These are phyloP conservation scores for Raffaelea albimanens DNA, from an alignment of 2,329 filamentous ascomycete genomes.

Conservation along the genomic window DNA sequence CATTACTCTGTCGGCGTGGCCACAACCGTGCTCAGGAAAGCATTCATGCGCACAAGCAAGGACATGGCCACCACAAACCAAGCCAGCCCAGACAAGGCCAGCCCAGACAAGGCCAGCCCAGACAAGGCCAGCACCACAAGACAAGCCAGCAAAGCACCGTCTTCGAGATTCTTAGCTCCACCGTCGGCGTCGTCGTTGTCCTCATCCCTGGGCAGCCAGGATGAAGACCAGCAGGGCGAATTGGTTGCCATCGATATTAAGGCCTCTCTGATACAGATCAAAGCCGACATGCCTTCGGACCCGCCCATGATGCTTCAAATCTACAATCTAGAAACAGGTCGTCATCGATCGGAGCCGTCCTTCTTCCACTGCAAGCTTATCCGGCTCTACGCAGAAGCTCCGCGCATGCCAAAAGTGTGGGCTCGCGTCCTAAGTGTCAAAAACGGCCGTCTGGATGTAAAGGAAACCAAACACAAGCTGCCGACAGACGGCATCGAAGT, in stretches of 20 bases:
- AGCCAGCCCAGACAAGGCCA: neutral
- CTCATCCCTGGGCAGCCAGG: neutral
- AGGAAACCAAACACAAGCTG: conserved; percentile 47
- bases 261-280: conserved; percentile 73
- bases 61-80: conserved; percentile 21
- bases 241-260: conserved; percentile 76
- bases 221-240: conserved; percentile 35
- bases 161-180: neutral
- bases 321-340: conserved; percentile 71
- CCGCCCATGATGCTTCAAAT: conserved; percentile 88
- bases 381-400: conserved; percentile 80
- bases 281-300: conserved; percentile 78
- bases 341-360: conserved; percentile 79
- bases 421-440: conserved; percentile 79
- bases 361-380: conserved; percentile 69
- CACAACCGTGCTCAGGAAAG: conserved; percentile 60
- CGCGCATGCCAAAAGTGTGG: conserved; percentile 76
- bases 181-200: neutral
- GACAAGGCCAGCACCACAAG: neutral
- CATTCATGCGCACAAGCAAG: conserved; percentile 48
- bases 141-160: neutral
- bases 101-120: neutral
- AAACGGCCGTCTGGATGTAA: conserved; percentile 68
- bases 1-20: conserved; percentile 87
- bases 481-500: conserved; percentile 49